Evolutionary conservation across 192 early-diverging fungal genomes (phyloP).

Genomic region (Backusella liffmaniae): DNA sequence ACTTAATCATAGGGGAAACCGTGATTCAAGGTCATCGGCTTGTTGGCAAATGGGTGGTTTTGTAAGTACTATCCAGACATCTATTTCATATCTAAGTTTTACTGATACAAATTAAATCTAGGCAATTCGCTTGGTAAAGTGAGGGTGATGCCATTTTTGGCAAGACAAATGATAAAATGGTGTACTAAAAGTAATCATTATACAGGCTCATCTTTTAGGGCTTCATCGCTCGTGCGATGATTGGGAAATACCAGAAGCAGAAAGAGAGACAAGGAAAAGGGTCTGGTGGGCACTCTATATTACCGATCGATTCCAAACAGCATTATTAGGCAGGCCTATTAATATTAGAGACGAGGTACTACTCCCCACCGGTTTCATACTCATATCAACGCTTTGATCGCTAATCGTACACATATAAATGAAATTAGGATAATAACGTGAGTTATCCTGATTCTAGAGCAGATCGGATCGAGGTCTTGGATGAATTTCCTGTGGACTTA

Average conservation of each 20-base stretch:
- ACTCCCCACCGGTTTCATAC: background rate
- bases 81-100: background rate
- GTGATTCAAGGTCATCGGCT: slow-evolving; percentile 24
- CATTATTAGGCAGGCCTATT: slow-evolving; percentile 2
- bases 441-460: slow-evolving; percentile 15
- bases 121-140: background rate
- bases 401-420: background rate
- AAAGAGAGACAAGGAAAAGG: slow-evolving; percentile 8
- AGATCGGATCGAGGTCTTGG: slow-evolving; percentile 16
- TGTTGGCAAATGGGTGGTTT: slow-evolving; percentile 29
- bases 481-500: background rate
- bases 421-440: slow-evolving; percentile 14
- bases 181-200: background rate
- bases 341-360: slow-evolving; percentile 8
- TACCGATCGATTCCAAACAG: slow-evolving; percentile 5
- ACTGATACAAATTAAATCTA: background rate
- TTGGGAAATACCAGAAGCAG: slow-evolving; percentile 4
- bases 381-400: background rate
- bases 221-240: background rate
- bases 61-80: background rate
- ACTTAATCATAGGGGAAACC: slow-evolving; percentile 23
- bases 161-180: background rate
- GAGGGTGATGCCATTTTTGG: background rate
- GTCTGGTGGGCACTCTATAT: slow-evolving; percentile 12
- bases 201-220: slow-evolving; percentile 11